phyloP scores from a whole-genome alignment of 1,139 yeast genomes.

The Blastobotrys elegans region DNA sequence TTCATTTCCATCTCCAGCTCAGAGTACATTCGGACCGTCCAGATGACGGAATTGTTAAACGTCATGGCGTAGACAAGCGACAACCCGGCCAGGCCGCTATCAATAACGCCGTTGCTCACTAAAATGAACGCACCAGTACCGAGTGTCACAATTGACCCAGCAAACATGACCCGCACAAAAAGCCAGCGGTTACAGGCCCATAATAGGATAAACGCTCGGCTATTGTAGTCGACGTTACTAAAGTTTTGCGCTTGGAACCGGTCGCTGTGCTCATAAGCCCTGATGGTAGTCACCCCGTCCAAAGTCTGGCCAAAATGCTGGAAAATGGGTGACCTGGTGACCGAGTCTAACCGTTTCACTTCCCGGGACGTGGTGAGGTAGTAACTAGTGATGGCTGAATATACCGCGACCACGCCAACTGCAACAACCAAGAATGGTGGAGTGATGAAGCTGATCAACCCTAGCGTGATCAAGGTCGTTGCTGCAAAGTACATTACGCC shows the following conservation, averaged over 20 bases:
- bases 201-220: constrained; percentile 88
- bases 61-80: too few species aligned
- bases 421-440: constrained; percentile 83
- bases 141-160: too few species aligned
- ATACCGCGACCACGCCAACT: constrained; percentile 52
- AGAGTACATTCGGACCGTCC: constrained; percentile 76
- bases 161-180: constrained; percentile 84
- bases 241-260: constrained; percentile 76
- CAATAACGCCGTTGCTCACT: constrained; percentile 63
- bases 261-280: constrained; percentile 75
- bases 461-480: constrained; percentile 48
- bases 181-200: constrained; percentile 93
- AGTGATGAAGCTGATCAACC: constrained; percentile 73
- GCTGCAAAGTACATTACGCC: constrained; percentile 49
- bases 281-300: constrained; percentile 65
- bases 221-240: constrained; percentile 76
- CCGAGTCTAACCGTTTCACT: constrained; percentile 70
- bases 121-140: constrained; percentile 82
- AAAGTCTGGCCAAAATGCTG: constrained; percentile 74
- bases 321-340: constrained; percentile 69
- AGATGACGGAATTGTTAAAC: constrained; percentile 84
- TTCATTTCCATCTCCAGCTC: constrained; percentile 73
- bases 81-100: too few species aligned
- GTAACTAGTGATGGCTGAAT: constrained; percentile 73
- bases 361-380: constrained; percentile 76